A percentile compares a stretch with the other conserved stretches of the same genome.
These are phyloP conservation scores for Epichloe sp. DNA, from an alignment of 2,329 filamentous ascomycete species.

Conservation along the genomic window DNA sequence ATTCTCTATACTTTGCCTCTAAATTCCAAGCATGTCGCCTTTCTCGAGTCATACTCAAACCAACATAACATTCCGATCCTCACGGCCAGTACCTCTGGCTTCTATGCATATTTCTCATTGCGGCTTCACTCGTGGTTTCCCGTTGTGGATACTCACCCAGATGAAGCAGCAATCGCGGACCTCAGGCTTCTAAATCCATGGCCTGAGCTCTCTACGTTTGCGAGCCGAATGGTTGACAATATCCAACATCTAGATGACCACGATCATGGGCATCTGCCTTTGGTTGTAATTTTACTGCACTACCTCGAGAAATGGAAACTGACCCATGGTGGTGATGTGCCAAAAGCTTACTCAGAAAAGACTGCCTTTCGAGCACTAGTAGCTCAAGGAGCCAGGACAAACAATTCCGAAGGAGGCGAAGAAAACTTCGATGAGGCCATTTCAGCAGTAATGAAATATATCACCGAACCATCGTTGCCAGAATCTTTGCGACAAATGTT, in stretches of 20 bases:
- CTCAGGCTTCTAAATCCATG: constrained; percentile 75
- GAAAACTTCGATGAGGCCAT: constrained; percentile 95
- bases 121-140: constrained; percentile 68
- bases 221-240: constrained; percentile 50
- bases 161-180: constrained; percentile 72
- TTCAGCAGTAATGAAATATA: constrained; percentile 75
- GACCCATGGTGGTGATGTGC: constrained; percentile 52
- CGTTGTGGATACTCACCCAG: constrained; percentile 91
- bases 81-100: constrained; percentile 78
- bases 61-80: constrained; percentile 59
- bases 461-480: constrained; percentile 55
- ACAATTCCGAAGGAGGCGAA: constrained; percentile 74
- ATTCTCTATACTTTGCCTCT: constrained; percentile 43
- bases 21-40: constrained; percentile 25
- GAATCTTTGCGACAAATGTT: constrained; percentile 67
- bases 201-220: constrained; percentile 63
- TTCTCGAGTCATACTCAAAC: constrained; percentile 34
- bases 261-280: constrained; percentile 85
- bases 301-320: constrained; percentile 73
- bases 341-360: constrained; percentile 74
- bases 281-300: constrained; percentile 69
- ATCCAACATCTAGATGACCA: constrained; percentile 61
- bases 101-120: constrained; percentile 81
- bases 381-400: constrained; percentile 49
- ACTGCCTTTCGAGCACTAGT: constrained; percentile 65